These are phyloP conservation scores for Aegilops tauschii DNA, from an alignment of 176 grass and related monocot genomes.

Conservation along the genomic window DNA sequence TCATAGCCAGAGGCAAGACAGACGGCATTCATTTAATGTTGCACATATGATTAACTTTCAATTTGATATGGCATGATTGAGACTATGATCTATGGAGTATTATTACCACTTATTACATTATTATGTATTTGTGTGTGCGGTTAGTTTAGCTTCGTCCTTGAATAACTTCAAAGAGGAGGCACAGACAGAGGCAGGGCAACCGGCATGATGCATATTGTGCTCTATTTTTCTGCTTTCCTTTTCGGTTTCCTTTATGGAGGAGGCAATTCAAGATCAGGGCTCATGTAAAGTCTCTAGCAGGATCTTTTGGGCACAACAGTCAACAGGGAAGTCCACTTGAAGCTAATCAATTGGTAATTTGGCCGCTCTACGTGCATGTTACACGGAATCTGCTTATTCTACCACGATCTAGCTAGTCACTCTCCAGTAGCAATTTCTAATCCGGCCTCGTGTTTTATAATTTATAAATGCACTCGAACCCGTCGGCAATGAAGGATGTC, in stretches of 20 bases:
- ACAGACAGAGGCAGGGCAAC: background rate
- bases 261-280: constrained; percentile 41
- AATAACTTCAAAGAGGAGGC: constrained; percentile 59
- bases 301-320: constrained; percentile 22
- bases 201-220: constrained; percentile 28
- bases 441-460: background rate
- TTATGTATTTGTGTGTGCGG: background rate
- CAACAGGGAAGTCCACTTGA: constrained; percentile 42
- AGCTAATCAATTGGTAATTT: background rate
- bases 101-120: background rate
- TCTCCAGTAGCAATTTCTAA: background rate
- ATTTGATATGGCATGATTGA: background rate
- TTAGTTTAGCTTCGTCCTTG: constrained; percentile 32
- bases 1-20: too few relatives aligned
- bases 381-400: background rate
- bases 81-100: background rate
- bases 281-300: constrained; percentile 13
- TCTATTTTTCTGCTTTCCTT: constrained; percentile 11
- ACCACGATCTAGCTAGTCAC: background rate
- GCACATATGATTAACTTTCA: background rate
- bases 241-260: constrained; percentile 44
- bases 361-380: background rate
- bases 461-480: background rate
- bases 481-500: background rate
- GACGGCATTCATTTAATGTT: background rate